A percentile compares a stretch with the other conserved stretches of the same genome.
phyloP scores from a whole-genome alignment of 2,329 filamentous ascomycete species.

The Lachnellula occidentalis region DNA sequence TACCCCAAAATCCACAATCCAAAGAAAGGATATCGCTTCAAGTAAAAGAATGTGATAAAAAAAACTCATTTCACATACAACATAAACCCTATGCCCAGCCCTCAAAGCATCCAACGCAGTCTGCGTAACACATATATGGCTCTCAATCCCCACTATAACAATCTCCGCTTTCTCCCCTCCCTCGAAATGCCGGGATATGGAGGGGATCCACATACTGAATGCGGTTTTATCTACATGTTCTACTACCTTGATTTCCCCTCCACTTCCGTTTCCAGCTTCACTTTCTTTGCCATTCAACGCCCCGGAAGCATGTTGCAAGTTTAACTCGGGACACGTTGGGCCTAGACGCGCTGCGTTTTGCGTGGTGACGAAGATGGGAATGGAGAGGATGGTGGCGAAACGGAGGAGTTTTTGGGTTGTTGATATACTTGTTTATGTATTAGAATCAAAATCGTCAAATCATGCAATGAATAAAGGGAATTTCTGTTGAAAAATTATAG shows the following conservation, averaged over 20 bases:
- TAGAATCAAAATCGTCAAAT: too few species aligned
- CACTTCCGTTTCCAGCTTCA: too few species aligned
- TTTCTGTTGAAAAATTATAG: too few species aligned
- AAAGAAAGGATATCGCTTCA: too few species aligned
- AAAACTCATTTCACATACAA: constrained; percentile 33
- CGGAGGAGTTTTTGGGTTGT: constrained; percentile 65
- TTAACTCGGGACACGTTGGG: constrained; percentile 68
- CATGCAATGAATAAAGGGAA: too few species aligned
- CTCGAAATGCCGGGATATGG: constrained; percentile 45
- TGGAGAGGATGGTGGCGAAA: constrained; percentile 57
- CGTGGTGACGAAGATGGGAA: constrained; percentile 82
- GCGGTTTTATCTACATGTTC: constrained; percentile 75
- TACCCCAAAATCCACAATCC: too few species aligned
- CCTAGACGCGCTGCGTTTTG: constrained; percentile 77
- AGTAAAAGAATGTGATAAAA: too few species aligned
- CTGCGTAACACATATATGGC: constrained; percentile 92
- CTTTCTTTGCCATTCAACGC: not conserved
- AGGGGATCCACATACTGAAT: constrained; percentile 81
- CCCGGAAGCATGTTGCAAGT: constrained; percentile 21
- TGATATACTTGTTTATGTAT: too few species aligned
- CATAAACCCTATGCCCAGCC: constrained; percentile 74
- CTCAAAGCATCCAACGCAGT: constrained; percentile 76
- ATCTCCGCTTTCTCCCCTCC: constrained; percentile 46
- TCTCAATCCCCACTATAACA: constrained; percentile 85
- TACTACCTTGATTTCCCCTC: constrained; percentile 33